Evolutionary conservation across 768 basidiomycete species (phyloP).

Genomic region (Phylloporus sp.): DNA sequence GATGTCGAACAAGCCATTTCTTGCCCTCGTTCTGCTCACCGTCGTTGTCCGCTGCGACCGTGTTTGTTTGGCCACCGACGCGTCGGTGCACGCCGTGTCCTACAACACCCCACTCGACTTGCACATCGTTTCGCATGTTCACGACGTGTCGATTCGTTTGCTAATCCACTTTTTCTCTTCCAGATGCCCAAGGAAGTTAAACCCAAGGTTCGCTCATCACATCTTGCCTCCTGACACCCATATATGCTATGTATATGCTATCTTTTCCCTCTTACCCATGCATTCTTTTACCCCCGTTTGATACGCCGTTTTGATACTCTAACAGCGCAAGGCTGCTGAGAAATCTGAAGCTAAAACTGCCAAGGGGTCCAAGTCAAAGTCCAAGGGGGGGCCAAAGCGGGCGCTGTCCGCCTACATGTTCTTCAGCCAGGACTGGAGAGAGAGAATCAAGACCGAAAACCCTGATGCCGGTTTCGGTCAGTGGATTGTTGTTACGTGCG

Average conservation of each 20-base stretch:
- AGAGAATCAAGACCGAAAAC: slow-evolving; percentile 93
- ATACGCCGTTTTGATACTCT: slow-evolving; percentile 12
- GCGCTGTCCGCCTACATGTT: slow-evolving; percentile 98
- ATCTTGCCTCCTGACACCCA: slow-evolving; percentile 1
- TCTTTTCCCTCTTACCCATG: slow-evolving; percentile 7
- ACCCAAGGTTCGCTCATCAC: slow-evolving; percentile 51
- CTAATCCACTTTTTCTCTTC: slow-evolving; percentile 33
- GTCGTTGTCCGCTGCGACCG: slow-evolving; percentile 23
- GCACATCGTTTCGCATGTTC: slow-evolving; percentile 28
- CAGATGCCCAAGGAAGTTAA: slow-evolving; percentile 82
- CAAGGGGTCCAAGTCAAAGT: slow-evolving; percentile 75
- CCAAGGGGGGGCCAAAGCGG: slow-evolving; percentile 67
- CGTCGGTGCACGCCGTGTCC: slow-evolving; percentile 33
- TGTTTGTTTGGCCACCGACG: slow-evolving; percentile 39
- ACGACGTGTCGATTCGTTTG: slow-evolving; percentile 38
- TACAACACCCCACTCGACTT: slow-evolving; percentile 26
- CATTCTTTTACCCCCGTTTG: neutral
- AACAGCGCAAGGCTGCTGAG: slow-evolving; percentile 71
- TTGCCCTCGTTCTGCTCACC: slow-evolving; percentile 16
- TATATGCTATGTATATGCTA: slow-evolving; percentile 19
- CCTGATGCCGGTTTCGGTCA: slow-evolving; percentile 90
- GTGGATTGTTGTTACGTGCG: slow-evolving; percentile 18
- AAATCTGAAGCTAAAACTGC: slow-evolving; percentile 51
- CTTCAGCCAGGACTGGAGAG: slow-evolving; percentile 95
- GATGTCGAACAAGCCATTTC: slow-evolving; percentile 14